Evolutionary conservation across 495 filamentous ascomycete species (phyloP), one percentile per base, ranked within the genome.

Genomic region (Trichodelitschia bisporula): DNA sequence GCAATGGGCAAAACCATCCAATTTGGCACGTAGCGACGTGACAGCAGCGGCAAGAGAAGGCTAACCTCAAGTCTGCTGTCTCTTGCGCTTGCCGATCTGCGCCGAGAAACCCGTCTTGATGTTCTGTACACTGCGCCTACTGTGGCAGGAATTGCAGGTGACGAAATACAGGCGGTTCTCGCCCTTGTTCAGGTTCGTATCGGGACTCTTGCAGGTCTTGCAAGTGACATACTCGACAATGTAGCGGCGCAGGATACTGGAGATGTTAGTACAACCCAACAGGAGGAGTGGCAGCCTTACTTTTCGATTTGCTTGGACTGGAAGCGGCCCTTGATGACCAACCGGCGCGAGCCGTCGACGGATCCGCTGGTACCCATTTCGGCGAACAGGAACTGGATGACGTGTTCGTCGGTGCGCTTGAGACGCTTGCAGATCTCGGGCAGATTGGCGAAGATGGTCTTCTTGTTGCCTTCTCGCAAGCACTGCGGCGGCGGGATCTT

Each of bases 71-170:
- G 52, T 59, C 37, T 66, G 61, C 41, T 63, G 56, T 43, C 68
- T 66, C 59, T 69, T 79, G 59, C 86, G 69, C 73, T 92, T 92
- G 46, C 84, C 84, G 53, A 97, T 76, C 56, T 90, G 80, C 50
- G 79, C 79, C 45, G 78, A 79, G 78, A 95, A 97, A 77, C 86
- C 86, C 25, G 79, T 91, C 72, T 95, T 97, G 73, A 97, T 95
- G 31, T 86, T 79, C 36, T 77, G 75, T 52, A 97, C 86, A 40
- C 69, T 78, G 45, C 89, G 75, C 49, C 84, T 67, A 31, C 72
- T 80, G 31, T 79, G 77, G 44, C 89, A 93, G 14, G 74, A 79
- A 58, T 82, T 79, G 61, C 71, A 77, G 18, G 69, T 77, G 36
- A 78, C 67, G 60, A 77, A 76, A 50, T 72, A 75, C 33, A 91